These are phyloP conservation scores for Pleodorina starrii DNA, from an alignment of 139 green algal species.

Conservation along the genomic window DNA sequence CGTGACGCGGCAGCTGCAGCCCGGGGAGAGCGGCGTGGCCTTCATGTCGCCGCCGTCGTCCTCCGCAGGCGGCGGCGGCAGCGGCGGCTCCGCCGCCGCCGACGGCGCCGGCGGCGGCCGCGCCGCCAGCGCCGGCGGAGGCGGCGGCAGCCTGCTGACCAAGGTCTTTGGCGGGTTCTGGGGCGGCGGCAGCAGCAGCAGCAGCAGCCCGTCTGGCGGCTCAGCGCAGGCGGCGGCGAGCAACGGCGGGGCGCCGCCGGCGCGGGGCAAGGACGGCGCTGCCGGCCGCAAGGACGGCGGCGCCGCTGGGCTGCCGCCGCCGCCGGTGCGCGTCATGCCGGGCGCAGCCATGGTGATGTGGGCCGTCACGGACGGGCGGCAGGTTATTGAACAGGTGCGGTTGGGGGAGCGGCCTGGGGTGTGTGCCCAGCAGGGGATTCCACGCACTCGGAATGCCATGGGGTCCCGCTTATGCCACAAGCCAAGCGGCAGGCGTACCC, in stretches of 20 bases:
- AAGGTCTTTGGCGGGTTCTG: slow-evolving; percentile 62
- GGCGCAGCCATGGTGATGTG: slow-evolving; percentile 76
- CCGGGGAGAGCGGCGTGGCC: neutral
- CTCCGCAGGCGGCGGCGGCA: neutral
- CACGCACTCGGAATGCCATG: no score
- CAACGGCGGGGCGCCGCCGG: neutral
- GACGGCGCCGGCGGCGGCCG: neutral
- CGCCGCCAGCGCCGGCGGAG: neutral
- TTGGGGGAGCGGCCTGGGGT: no score
- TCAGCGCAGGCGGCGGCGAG: neutral
- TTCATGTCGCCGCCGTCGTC: slow-evolving; percentile 30
- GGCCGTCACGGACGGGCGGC: slow-evolving; percentile 56
- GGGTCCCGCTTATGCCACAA: no score
- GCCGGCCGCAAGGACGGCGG: neutral
- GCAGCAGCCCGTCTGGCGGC: neutral
- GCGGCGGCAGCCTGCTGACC: slow-evolving; percentile 54
- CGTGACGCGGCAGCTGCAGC: slow-evolving; percentile 43
- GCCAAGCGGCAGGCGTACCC: no score
- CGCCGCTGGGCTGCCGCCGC: slow-evolving; percentile 27
- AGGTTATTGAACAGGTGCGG: slow-evolving; percentile 64
- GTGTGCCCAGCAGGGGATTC: no score
- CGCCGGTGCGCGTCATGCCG: slow-evolving; percentile 45
- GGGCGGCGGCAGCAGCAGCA: neutral
- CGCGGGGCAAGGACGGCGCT: no score
- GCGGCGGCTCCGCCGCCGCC: neutral